A percentile compares a stretch with the other conserved stretches of the same genome.
These are phyloP conservation scores for Deinandra increscens DNA, from an alignment of 129 eudicot species.

Conservation along the genomic window DNA sequence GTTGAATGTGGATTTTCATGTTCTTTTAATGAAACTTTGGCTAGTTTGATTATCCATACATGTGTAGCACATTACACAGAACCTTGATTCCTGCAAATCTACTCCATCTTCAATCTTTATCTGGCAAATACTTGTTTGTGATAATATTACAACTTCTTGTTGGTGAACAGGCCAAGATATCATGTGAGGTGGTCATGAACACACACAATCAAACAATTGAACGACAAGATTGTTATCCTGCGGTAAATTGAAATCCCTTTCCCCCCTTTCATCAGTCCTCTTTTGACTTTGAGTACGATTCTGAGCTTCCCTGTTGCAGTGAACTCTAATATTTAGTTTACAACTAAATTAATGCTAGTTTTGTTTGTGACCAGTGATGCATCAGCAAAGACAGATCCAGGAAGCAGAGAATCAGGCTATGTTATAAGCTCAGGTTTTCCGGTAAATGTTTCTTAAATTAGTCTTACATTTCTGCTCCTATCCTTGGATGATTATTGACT, in stretches of 20 bases:
- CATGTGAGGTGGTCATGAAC: constrained; percentile 66
- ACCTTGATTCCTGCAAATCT: constrained; percentile 1
- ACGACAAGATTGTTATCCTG: constrained; percentile 73
- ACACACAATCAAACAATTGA: constrained; percentile 43
- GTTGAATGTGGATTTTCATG: constrained; percentile 9
- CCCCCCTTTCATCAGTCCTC: not conserved
- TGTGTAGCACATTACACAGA: constrained; percentile 10
- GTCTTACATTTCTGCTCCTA: constrained; percentile 2
- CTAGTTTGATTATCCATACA: constrained; percentile 8
- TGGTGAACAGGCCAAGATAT: constrained; percentile 55
- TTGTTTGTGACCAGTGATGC: constrained; percentile 33
- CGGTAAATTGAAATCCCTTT: constrained; percentile 37
- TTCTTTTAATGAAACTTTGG: not conserved
- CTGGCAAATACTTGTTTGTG: not conserved
- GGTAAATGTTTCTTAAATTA: constrained; percentile 9
- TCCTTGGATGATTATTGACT: constrained; percentile 4
- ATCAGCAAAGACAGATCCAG: not conserved
- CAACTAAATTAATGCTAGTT: constrained; percentile 4
- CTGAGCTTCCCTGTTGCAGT: constrained; percentile 10
- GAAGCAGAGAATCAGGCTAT: constrained; percentile 11
- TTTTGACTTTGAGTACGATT: not conserved
- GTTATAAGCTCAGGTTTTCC: constrained; percentile 8
- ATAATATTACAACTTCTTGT: not conserved
- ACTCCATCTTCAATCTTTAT: constrained; percentile 21
- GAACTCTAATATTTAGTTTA: not conserved